These are phyloP conservation scores for Argentina anserina DNA, from an alignment of 306 rosid genomes.

Conservation along the genomic window DNA sequence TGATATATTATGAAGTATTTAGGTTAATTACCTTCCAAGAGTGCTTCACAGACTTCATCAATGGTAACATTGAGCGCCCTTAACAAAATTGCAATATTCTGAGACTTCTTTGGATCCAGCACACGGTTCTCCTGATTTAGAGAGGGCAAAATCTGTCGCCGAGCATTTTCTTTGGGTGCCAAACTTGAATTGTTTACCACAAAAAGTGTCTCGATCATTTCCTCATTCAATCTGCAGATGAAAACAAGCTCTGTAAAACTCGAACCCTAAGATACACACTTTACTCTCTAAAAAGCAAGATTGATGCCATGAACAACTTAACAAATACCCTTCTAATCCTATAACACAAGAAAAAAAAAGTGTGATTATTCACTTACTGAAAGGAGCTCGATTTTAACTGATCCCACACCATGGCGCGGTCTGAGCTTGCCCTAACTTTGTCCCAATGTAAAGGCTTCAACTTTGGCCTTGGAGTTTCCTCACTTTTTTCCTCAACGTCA, in stretches of 20 bases:
- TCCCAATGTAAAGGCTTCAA: constrained; percentile 93
- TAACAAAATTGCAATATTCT: constrained; percentile 80
- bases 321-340: neutral
- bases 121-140: constrained; percentile 60
- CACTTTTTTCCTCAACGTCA: constrained; percentile 20
- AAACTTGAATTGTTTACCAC: constrained; percentile 52
- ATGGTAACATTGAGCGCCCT: constrained; percentile 85
- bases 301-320: neutral
- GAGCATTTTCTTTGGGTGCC: constrained; percentile 46
- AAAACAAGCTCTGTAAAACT: neutral
- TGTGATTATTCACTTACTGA: constrained; percentile 48
- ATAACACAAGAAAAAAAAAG: neutral
- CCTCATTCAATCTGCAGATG: constrained; percentile 78
- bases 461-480: constrained; percentile 55
- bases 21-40: constrained; percentile 61
- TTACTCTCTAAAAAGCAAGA: neutral
- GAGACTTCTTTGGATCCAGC: constrained; percentile 93
- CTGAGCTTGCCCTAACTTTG: constrained; percentile 77
- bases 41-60: constrained; percentile 91
- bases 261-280: neutral
- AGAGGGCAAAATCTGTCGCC: constrained; percentile 37
- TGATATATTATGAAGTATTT: neutral
- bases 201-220: constrained; percentile 87
- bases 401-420: constrained; percentile 91
- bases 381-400: constrained; percentile 78